Percentiles rank a stretch among this genome's conserved stretches.
Evolutionary conservation across 352 stramenopile genomes (phyloP).

Genomic region (Halophytophthora batemanensis): DNA sequence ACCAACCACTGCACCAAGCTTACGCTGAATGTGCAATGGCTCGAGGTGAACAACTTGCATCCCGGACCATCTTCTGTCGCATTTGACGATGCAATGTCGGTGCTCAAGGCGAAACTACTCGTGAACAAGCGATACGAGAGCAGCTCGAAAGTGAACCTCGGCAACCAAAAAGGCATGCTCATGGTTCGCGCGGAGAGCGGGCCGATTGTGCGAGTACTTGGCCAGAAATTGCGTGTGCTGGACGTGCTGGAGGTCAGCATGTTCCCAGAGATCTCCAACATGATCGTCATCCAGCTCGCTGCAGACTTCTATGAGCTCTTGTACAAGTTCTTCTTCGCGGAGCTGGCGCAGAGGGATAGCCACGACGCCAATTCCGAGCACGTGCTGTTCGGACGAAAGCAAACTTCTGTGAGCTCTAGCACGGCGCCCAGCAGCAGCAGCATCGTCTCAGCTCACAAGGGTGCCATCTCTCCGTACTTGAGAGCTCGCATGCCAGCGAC

Average conservation of each 20-base stretch:
- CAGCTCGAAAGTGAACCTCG: slow-evolving; percentile 18
- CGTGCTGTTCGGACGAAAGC: slow-evolving; percentile 58
- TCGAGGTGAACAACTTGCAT: slow-evolving; percentile 81
- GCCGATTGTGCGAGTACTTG: slow-evolving; percentile 56
- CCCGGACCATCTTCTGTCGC: slow-evolving; percentile 64
- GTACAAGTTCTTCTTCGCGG: slow-evolving; percentile 85
- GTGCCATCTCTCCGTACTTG: slow-evolving; percentile 16
- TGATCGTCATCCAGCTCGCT: slow-evolving; percentile 81
- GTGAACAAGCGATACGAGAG: slow-evolving; percentile 53
- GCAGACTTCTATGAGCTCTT: slow-evolving; percentile 82
- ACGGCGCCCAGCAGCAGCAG: slow-evolving; percentile 7
- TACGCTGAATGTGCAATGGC: slow-evolving; percentile 71
- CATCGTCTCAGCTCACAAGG: slow-evolving; percentile 10
- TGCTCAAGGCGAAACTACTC: slow-evolving; percentile 69
- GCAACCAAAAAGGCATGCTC: slow-evolving; percentile 71
- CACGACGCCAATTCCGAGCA: slow-evolving; percentile 44
- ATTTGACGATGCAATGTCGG: slow-evolving; percentile 72
- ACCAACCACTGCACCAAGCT: slow-evolving; percentile 73
- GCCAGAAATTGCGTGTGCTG: slow-evolving; percentile 66
- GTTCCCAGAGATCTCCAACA: slow-evolving; percentile 79
- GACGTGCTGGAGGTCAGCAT: slow-evolving; percentile 81
- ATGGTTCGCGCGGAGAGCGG: slow-evolving; percentile 73
- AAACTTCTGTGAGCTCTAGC: slow-evolving; percentile 7
- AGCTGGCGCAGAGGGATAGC: slow-evolving; percentile 24
- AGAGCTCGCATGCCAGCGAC: slow-evolving; percentile 12